Conservation (phyloP, 2,329 filamentous ascomycete species). For the Cladosporium sp. region DNA sequence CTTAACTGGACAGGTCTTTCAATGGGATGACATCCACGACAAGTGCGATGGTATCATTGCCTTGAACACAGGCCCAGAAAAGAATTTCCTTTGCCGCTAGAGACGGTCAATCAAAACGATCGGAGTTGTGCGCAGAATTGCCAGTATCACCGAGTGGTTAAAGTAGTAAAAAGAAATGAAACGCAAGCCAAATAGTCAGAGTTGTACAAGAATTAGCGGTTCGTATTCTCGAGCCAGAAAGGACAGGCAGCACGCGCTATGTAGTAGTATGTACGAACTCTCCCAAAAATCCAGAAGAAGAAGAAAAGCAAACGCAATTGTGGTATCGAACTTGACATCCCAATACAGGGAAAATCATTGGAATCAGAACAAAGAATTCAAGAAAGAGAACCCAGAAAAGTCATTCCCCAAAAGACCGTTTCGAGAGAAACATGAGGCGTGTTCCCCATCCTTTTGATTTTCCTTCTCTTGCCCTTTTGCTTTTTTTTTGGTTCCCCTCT, state of each 20-base stretch:
- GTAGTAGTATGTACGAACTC: background rate
- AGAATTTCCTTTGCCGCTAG: too few relatives aligned
- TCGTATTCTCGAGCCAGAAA: background rate
- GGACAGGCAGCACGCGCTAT: background rate
- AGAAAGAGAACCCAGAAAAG: background rate
- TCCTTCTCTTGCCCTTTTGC: background rate
- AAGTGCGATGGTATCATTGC: too few relatives aligned
- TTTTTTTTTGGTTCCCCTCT: background rate
- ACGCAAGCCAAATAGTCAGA: background rate
- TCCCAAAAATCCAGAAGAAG: background rate
- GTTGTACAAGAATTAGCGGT: background rate
- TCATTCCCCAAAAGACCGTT: background rate
- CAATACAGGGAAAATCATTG: background rate
- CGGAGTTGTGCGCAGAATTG: too few relatives aligned
- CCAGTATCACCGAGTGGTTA: too few relatives aligned
- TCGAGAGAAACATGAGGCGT: background rate
- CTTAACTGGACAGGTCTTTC: too few relatives aligned
- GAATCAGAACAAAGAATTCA: constrained; percentile 6
- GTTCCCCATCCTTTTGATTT: background rate
- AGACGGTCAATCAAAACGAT: too few relatives aligned
- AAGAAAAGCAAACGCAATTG: constrained; percentile 11
- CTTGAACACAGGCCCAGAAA: too few relatives aligned
- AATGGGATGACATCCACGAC: too few relatives aligned
- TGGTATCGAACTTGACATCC: constrained; percentile 16
- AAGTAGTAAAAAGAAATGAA: background rate